Evolutionary conservation across 768 basidiomycete genomes (phyloP).

Genomic region (Russula emetica): DNA sequence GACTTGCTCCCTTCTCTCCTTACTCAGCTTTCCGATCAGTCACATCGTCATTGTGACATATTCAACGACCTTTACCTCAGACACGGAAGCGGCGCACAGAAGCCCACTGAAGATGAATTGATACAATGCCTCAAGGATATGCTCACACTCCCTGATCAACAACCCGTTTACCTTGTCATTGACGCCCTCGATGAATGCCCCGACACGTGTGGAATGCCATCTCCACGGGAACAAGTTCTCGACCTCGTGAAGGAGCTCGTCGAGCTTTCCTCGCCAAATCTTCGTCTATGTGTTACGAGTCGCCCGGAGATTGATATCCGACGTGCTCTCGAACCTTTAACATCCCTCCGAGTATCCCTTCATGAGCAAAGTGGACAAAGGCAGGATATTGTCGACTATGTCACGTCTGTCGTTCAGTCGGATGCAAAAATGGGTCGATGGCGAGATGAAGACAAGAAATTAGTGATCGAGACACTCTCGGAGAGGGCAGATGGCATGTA

Average conservation of each 20-base stretch:
- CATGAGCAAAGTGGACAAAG: conserved; percentile 8
- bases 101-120: not conserved
- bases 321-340: not conserved
- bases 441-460: not conserved
- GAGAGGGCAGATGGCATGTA: conserved; percentile 6
- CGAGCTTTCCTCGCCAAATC: not conserved
- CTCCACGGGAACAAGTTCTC: not conserved
- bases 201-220: not conserved
- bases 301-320: conserved; percentile 1
- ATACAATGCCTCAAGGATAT: not conserved
- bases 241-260: not conserved
- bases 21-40: not conserved
- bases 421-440: not conserved
- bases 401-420: not conserved
- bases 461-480: not conserved
- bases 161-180: not conserved
- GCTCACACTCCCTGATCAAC: not conserved
- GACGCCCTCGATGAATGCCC: conserved; percentile 3
- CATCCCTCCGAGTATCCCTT: not conserved
- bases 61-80: not conserved
- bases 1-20: not conserved
- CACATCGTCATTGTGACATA: not conserved
- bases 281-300: conserved; percentile 3
- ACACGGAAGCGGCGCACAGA: not conserved
- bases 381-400: not conserved